Base-by-base conservation (phyloP, 768 basidiomycete genomes). In the Russula abietina region DNA sequence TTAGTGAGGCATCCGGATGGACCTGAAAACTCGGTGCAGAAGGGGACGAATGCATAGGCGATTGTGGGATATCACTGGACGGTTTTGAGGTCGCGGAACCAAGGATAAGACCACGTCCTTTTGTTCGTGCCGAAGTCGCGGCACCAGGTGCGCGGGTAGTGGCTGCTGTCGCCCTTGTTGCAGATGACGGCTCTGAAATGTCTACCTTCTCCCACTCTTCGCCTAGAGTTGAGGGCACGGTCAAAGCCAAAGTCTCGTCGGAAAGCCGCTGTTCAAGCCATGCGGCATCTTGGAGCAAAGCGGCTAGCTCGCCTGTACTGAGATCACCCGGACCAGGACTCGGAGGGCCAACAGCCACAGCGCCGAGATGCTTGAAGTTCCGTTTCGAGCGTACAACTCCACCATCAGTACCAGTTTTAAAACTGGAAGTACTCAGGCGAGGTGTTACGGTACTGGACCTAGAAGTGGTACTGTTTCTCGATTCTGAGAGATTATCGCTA, bases 211-310 rank as follows among this genome's bases (percentile, higher is more conserved):
- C 39, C 11, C 59, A 59, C 57, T 63, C 55, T 43, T 50, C 59
- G 4, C 57, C 50, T 9, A 36, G 17, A 22, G 48, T 41, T 46
- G 60, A 53, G 17, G 39, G 51, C 8, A 60, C 19, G 22, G 80
- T 80, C 53, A 59, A 52, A 28, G 48, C 30, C 41, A 3, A 56
- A 43, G 28, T 79, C 4, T 83, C 83, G 32, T 75, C 75, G 48
- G 76, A 77, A 45, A 88, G 73, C 60, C 76, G 77, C 69, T 78
- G 70, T 73, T 87, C 86, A 52, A 88, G 70, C 57, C 81, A 67
- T 33, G 85, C 81, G 8, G 86, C 82, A 55, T 85, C 82, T 49
- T 81, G 80, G 30, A 87, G 69, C 52, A 88, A 72, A 36, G 75
- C 71, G 4, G 81, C 77, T 59, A 88, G 69, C 51, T 88, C 86